A percentile compares a stretch with the other conserved stretches of the same genome.
Conservation (phyloP, 2,329 filamentous ascomycete genomes). For the Trichophyton mentagrophytes region DNA sequence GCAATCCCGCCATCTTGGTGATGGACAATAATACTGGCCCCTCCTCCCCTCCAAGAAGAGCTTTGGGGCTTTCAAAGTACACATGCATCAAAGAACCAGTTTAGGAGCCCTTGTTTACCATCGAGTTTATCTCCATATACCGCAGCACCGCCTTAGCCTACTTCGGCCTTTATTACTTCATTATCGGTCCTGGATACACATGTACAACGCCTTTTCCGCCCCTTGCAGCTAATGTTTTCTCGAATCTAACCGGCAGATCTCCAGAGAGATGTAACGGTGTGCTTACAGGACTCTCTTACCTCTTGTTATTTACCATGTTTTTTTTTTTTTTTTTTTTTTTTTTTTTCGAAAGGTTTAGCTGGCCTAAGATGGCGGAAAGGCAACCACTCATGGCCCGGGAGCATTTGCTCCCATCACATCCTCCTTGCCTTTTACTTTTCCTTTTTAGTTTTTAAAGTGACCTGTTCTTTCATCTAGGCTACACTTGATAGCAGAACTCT, state of each 20-base stretch:
- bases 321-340: neutral
- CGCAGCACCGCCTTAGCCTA: neutral
- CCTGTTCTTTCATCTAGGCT: no score
- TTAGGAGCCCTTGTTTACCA: neutral
- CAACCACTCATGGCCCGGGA: neutral
- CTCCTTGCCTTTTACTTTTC: neutral
- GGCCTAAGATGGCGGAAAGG: neutral
- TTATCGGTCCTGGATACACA: neutral
- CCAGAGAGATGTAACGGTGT: neutral
- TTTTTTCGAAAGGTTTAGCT: neutral
- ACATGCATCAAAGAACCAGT: neutral
- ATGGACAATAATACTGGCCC: neutral
- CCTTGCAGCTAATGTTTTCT: constrained; percentile 5
- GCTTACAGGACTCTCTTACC: neutral
- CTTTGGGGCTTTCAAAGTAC: neutral
- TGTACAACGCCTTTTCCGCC: constrained; percentile 1
- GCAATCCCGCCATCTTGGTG: neutral
- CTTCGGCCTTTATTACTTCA: neutral
- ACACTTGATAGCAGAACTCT: neutral
- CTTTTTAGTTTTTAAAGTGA: neutral
- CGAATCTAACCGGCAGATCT: neutral
- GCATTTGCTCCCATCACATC: no score
- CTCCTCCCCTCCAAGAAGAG: neutral
- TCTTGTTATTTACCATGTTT: neutral
- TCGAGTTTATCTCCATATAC: neutral